Conservation (phyloP, 2,329 filamentous ascomycete species). For the Colletotrichum lentis region DNA sequence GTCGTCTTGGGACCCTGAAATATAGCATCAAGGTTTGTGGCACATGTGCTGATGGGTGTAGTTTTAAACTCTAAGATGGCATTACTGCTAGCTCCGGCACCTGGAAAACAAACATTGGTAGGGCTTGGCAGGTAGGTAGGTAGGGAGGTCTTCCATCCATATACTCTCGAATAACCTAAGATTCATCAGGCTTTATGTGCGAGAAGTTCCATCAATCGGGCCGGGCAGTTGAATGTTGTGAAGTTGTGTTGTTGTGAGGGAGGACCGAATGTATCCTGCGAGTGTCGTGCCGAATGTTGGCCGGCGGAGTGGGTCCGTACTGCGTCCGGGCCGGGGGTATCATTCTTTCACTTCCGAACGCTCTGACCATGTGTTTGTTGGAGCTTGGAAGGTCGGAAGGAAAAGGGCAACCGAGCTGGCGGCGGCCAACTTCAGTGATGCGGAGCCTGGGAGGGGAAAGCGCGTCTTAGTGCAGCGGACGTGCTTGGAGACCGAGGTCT, state of each 20-base stretch:
- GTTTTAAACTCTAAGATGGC: constrained; percentile 26
- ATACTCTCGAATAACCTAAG: background rate
- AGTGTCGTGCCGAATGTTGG: constrained; percentile 16
- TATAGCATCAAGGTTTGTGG: constrained; percentile 21
- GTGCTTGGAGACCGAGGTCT: background rate
- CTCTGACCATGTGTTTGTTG: constrained; percentile 36
- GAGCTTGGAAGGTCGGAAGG: background rate
- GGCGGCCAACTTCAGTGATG: background rate
- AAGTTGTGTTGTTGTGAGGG: constrained; percentile 3
- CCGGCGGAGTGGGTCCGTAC: constrained; percentile 16
- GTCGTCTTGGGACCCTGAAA: constrained; percentile 6
- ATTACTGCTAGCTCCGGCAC: background rate
- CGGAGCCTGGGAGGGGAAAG: background rate
- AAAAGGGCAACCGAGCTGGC: background rate
- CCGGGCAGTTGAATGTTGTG: background rate
- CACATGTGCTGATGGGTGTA: constrained; percentile 21
- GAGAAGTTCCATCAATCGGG: background rate
- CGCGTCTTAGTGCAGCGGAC: background rate
- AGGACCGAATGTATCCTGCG: background rate
- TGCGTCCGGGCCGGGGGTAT: constrained; percentile 27
- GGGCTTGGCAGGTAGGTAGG: background rate
- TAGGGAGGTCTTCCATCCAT: background rate
- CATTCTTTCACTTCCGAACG: constrained; percentile 1
- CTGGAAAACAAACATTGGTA: background rate
- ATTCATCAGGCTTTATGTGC: background rate